These are phyloP conservation scores for Pseudozyma tsukubaensis DNA, from an alignment of 1,284 basidiomycete genomes.

Conservation along the genomic window DNA sequence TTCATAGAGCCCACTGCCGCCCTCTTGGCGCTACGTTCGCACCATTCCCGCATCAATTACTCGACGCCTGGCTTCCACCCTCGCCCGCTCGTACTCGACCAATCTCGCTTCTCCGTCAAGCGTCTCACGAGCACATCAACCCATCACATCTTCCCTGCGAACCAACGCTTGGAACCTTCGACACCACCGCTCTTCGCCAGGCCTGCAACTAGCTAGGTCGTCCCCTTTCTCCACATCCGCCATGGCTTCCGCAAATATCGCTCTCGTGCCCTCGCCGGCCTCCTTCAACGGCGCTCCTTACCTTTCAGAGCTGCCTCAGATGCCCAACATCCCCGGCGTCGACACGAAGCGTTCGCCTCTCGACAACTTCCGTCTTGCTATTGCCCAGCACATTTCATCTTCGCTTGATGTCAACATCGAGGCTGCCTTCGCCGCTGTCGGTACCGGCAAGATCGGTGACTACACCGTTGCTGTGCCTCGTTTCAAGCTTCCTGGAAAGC, in stretches of 20 bases:
- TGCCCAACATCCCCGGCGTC: constrained; percentile 68
- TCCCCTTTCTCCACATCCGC: constrained; percentile 30
- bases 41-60: constrained; percentile 28
- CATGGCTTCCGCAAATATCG: constrained; percentile 44
- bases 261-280: constrained; percentile 49
- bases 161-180: background rate
- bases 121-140: constrained; percentile 15
- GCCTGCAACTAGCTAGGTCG: background rate
- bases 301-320: constrained; percentile 63
- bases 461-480: constrained; percentile 91
- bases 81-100: constrained; percentile 18
- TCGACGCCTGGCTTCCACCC: constrained; percentile 32
- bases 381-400: constrained; percentile 81
- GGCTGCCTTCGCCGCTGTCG: constrained; percentile 83
- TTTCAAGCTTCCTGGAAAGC: constrained; percentile 86
- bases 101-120: constrained; percentile 3
- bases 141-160: background rate
- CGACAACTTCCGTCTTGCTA: constrained; percentile 86
- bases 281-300: constrained; percentile 70
- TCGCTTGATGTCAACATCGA: constrained; percentile 73
- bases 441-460: constrained; percentile 87
- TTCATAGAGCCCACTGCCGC: constrained; percentile 1
- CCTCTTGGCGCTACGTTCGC: constrained; percentile 7
- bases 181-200: background rate
- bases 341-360: constrained; percentile 80